phyloP scores from a whole-genome alignment of 306 rosid genomes.

The Corylus avellana region DNA sequence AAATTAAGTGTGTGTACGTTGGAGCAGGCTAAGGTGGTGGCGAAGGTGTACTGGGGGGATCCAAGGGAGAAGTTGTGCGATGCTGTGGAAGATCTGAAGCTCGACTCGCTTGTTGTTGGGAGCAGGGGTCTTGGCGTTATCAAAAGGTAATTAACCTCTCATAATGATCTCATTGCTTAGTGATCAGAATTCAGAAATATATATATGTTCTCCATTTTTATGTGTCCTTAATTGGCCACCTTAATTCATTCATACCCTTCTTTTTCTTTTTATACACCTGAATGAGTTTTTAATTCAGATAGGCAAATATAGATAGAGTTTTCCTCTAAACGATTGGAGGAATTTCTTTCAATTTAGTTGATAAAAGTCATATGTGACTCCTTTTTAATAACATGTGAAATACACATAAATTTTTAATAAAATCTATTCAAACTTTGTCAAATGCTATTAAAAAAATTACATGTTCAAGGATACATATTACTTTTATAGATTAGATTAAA shows the following conservation, averaged over 20 bases:
- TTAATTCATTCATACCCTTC: not conserved
- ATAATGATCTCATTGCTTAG: not conserved
- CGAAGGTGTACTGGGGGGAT: constrained; percentile 88
- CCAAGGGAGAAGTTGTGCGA: constrained; percentile 69
- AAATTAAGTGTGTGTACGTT: not conserved
- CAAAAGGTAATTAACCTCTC: constrained; percentile 43
- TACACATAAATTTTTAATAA: no score
- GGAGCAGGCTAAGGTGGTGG: constrained; percentile 59
- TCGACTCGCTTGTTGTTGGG: constrained; percentile 69
- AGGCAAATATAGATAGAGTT: no score
- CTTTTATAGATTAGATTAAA: no score
- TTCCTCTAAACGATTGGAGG: no score
- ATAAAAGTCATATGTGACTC: no score
- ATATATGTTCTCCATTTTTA: not conserved
- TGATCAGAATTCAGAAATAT: no score
- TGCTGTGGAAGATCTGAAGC: constrained; percentile 66
- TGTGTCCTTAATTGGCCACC: not conserved
- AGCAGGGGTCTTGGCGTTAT: constrained; percentile 73
- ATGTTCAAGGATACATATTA: no score
- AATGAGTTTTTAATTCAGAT: no score
- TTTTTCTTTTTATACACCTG: not conserved
- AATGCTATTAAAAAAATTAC: no score
- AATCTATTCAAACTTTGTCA: no score
- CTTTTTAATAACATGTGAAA: no score
- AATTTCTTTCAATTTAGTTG: no score